Conservation (phyloP, 2,329 filamentous ascomycete species). For the Dothistroma septosporum region DNA sequence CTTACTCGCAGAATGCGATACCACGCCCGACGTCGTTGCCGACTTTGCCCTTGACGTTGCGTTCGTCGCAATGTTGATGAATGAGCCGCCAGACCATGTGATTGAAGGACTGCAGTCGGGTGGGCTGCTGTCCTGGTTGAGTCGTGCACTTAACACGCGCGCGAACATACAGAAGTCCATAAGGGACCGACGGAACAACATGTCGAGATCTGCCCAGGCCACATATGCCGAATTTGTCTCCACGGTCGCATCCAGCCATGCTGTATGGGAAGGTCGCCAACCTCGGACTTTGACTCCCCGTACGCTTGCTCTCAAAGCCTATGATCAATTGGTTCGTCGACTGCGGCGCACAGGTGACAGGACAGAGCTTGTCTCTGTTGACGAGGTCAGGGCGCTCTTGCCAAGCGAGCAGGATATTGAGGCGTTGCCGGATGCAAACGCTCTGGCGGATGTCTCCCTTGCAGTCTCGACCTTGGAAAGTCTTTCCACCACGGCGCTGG, state of each 20-base stretch:
- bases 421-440: constrained; percentile 21
- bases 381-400: constrained; percentile 18
- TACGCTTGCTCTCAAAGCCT: constrained; percentile 58
- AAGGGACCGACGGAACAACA: constrained; percentile 62
- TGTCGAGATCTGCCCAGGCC: constrained; percentile 61
- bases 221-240: constrained; percentile 54
- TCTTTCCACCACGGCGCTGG: constrained; percentile 26
- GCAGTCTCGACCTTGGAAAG: constrained; percentile 43
- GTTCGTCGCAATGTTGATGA: constrained; percentile 59
- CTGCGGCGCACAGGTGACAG: constrained; percentile 43
- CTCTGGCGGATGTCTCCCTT: constrained; percentile 44
- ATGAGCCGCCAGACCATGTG: constrained; percentile 57
- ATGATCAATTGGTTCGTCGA: constrained; percentile 56
- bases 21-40: constrained; percentile 40
- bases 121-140: constrained; percentile 43
- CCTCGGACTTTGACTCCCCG: constrained; percentile 57
- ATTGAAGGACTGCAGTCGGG: constrained; percentile 48
- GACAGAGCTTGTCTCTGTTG: constrained; percentile 45
- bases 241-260: constrained; percentile 36
- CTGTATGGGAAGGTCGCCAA: constrained; percentile 57
- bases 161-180: constrained; percentile 53
- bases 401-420: constrained; percentile 15
- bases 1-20: constrained; percentile 59
- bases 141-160: constrained; percentile 49
- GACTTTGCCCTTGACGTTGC: constrained; percentile 62